Percentiles rank a stretch among this genome's conserved stretches.
phyloP scores from a whole-genome alignment of 225 moss, liverwort and hornwort genomes.

The Bryoerythrophyllum caledonicum region DNA sequence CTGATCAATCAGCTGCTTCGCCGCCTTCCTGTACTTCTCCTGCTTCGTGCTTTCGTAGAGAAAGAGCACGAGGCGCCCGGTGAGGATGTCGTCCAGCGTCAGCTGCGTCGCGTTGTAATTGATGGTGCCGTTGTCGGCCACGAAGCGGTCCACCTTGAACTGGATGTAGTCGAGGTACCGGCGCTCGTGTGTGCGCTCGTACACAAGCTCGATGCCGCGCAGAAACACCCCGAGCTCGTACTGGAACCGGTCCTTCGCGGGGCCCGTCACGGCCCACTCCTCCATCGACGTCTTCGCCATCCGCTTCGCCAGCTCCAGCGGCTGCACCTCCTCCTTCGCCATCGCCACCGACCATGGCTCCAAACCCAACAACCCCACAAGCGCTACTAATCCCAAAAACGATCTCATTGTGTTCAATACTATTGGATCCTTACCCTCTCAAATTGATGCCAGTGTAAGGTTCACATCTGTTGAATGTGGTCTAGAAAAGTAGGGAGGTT shows the following conservation, averaged over 20 bases:
- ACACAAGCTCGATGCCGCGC: conserved; percentile 54
- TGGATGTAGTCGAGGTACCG: conserved; percentile 54
- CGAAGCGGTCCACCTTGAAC: conserved; percentile 58
- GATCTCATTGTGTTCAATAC: conserved; percentile 15
- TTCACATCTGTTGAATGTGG: background rate
- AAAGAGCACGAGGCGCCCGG: conserved; percentile 47
- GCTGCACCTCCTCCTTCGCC: background rate
- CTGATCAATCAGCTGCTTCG: conserved; percentile 45
- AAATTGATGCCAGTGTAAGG: too few species aligned
- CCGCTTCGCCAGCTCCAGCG: conserved; percentile 43
- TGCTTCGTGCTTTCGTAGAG: conserved; percentile 40
- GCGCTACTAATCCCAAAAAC: background rate
- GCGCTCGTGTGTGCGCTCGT: conserved; percentile 32
- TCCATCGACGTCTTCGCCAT: conserved; percentile 67
- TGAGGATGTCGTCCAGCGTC: conserved; percentile 65
- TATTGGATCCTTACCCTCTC: background rate
- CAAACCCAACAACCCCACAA: conserved; percentile 8
- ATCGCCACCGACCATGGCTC: conserved; percentile 15
- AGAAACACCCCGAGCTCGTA: conserved; percentile 73
- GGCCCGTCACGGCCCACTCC: conserved; percentile 52
- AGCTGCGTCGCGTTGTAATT: conserved; percentile 51
- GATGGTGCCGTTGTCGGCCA: conserved; percentile 53
- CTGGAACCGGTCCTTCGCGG: conserved; percentile 56
- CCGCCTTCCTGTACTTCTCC: conserved; percentile 57
- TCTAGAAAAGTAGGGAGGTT: background rate